Evolutionary conservation across 371 early-diverging fungal species (phyloP).

Genomic region (Lichtheimia ramosa): DNA sequence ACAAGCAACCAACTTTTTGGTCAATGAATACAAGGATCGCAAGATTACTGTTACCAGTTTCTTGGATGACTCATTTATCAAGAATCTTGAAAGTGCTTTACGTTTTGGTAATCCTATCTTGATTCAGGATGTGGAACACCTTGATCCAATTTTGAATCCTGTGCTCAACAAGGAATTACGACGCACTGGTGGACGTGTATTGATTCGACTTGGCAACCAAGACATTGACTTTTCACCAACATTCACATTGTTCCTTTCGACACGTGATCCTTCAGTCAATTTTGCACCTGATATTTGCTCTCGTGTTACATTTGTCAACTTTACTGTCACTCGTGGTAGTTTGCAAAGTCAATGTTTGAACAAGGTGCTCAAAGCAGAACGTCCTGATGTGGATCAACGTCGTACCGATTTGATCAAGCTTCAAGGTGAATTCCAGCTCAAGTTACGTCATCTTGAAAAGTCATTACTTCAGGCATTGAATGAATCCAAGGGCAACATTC

Average conservation of each 20-base stretch:
- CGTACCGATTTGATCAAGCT: slow-evolving; percentile 91
- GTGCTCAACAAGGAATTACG: slow-evolving; percentile 96
- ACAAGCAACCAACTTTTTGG: slow-evolving; percentile 88
- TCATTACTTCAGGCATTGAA: slow-evolving; percentile 91
- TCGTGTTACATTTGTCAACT: slow-evolving; percentile 98
- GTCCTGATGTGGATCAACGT: slow-evolving; percentile 94
- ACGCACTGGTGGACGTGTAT: slow-evolving; percentile 94
- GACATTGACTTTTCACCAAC: slow-evolving; percentile 99
- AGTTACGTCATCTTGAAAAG: slow-evolving; percentile 92
- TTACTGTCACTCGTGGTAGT: slow-evolving; percentile 94
- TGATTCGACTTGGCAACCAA: slow-evolving; percentile 93
- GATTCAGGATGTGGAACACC: slow-evolving; percentile 95
- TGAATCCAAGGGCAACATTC: slow-evolving; percentile 93
- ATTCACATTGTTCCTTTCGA: slow-evolving; percentile 92
- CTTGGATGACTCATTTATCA: slow-evolving; percentile 95
- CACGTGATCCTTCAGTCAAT: slow-evolving; percentile 89
- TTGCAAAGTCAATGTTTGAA: slow-evolving; percentile 96
- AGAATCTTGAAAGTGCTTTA: slow-evolving; percentile 95
- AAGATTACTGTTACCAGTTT: slow-evolving; percentile 96
- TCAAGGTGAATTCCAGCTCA: slow-evolving; percentile 95
- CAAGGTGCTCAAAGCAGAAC: slow-evolving; percentile 90
- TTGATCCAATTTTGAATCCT: slow-evolving; percentile 97
- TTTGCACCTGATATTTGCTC: slow-evolving; percentile 96
- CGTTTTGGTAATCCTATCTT: slow-evolving; percentile 98
- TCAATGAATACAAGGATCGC: slow-evolving; percentile 82